Conservation (phyloP, 441 rosid species). For the Sinapis alba region DNA sequence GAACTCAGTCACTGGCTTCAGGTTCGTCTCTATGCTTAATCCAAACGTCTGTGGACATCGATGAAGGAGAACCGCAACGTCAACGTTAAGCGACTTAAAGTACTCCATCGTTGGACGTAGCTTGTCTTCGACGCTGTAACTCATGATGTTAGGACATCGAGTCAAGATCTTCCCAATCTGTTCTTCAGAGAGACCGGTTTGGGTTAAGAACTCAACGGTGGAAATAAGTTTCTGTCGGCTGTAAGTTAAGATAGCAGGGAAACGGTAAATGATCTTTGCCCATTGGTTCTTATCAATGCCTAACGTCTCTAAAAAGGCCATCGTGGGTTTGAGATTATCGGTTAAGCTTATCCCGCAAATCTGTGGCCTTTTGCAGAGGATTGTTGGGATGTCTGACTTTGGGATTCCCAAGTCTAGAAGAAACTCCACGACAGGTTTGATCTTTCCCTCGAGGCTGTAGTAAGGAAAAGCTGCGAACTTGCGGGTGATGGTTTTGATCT, state of each 20-base stretch:
- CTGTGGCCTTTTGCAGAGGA: constrained; percentile 70
- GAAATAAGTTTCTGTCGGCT: constrained; percentile 65
- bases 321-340: constrained; percentile 68
- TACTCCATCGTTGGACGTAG: constrained; percentile 67
- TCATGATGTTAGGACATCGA: constrained; percentile 60
- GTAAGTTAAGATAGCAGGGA: constrained; percentile 67
- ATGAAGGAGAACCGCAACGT: constrained; percentile 61
- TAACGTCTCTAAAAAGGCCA: constrained; percentile 63
- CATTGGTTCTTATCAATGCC: constrained; percentile 74
- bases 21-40: constrained; percentile 65
- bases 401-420: constrained; percentile 73
- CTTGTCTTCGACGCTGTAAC: constrained; percentile 75
- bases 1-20: constrained; percentile 71
- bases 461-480: constrained; percentile 68
- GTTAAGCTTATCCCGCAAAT: constrained; percentile 72
- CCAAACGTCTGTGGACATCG: constrained; percentile 72
- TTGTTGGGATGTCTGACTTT: constrained; percentile 55
- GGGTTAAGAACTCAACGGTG: constrained; percentile 62
- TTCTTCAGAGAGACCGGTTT: constrained; percentile 60
- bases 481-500: constrained; percentile 64
- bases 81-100: constrained; percentile 60
- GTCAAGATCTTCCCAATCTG: constrained; percentile 69
- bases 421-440: constrained; percentile 75
- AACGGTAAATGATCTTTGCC: constrained; percentile 76
- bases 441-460: constrained; percentile 72